Evolutionary conservation across 2,329 filamentous ascomycete species (phyloP).

Genomic region (Penicillium sp.): DNA sequence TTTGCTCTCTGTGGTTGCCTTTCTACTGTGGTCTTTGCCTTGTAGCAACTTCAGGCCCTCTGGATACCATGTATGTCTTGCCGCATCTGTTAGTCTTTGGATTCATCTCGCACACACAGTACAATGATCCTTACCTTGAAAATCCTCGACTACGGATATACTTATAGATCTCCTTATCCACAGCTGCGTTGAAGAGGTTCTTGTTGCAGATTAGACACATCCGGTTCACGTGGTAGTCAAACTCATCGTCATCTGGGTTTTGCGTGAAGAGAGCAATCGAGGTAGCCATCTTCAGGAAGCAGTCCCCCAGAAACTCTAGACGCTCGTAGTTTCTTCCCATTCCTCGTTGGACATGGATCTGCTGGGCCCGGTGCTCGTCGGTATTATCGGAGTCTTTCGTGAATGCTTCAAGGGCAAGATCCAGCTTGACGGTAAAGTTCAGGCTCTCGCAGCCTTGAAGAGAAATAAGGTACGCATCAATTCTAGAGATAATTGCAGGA

Average conservation of each 20-base stretch:
- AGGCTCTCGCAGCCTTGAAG: too few species aligned
- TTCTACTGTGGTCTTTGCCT: too few species aligned
- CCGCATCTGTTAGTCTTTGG: too few species aligned
- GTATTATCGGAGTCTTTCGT: slow-evolving; percentile 87
- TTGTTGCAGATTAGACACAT: slow-evolving; percentile 89
- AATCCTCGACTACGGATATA: slow-evolving; percentile 79
- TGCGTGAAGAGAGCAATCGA: slow-evolving; percentile 75
- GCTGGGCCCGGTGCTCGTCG: slow-evolving; percentile 59
- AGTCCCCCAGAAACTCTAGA: slow-evolving; percentile 85
- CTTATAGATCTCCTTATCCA: slow-evolving; percentile 55
- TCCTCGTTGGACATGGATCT: slow-evolving; percentile 66
- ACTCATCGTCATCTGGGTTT: slow-evolving; percentile 70
- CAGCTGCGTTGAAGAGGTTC: slow-evolving; percentile 71
- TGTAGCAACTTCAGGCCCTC: too few species aligned
- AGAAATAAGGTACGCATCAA: slow-evolving; percentile 76
- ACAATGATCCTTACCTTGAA: too few species aligned
- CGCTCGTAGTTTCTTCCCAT: slow-evolving; percentile 95
- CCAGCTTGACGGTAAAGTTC: slow-evolving; percentile 57
- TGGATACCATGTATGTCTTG: slow-evolving; percentile 78
- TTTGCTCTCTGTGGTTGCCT: too few species aligned
- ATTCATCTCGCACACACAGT: too few species aligned
- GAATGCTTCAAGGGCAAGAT: slow-evolving; percentile 73
- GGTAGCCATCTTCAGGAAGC: slow-evolving; percentile 90
- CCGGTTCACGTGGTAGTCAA: slow-evolving; percentile 75
- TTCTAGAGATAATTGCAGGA: slow-evolving; percentile 72